Evolutionary conservation across 2,329 filamentous ascomycete genomes (phyloP).

Genomic region (Lasiodiplodia theobromae): DNA sequence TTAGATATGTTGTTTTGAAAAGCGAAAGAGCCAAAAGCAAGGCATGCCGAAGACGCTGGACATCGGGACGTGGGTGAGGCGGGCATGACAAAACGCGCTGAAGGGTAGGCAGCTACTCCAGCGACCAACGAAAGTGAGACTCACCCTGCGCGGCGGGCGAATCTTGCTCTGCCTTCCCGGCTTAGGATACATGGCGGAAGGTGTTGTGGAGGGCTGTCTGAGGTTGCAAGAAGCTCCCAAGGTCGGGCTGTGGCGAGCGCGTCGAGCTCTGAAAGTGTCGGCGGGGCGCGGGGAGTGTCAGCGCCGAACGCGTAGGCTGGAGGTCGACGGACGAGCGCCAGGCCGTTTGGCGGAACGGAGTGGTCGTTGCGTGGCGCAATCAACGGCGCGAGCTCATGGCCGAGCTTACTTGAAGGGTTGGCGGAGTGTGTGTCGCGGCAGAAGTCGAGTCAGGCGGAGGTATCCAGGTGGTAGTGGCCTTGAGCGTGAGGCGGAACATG

Average conservation of each 20-base stretch:
- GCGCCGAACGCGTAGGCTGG: neutral
- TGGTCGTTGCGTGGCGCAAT: neutral
- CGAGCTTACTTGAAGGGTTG: neutral
- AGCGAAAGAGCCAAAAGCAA: neutral
- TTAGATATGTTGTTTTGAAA: neutral
- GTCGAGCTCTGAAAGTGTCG: slow-evolving; percentile 10
- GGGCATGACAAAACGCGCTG: neutral
- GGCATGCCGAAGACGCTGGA: neutral
- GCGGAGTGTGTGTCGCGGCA: neutral
- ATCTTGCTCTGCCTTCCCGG: slow-evolving; percentile 62
- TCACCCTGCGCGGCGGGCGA: slow-evolving; percentile 70
- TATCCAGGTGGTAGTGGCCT: neutral
- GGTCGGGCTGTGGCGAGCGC: neutral
- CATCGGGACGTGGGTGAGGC: neutral
- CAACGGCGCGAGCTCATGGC: slow-evolving; percentile 19
- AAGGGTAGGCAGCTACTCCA: neutral
- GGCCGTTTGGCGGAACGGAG: neutral
- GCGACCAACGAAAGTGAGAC: slow-evolving; percentile 40
- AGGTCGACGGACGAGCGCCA: neutral
- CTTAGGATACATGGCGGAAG: slow-evolving; percentile 20
- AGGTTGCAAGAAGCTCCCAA: neutral
- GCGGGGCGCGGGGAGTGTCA: slow-evolving; percentile 10
- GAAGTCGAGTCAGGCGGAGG: neutral
- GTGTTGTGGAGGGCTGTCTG: neutral
- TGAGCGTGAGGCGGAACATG: slow-evolving; percentile 7